Evolutionary conservation across 805 yeast species (phyloP).

Genomic region (Saccharomycopsis sp.): DNA sequence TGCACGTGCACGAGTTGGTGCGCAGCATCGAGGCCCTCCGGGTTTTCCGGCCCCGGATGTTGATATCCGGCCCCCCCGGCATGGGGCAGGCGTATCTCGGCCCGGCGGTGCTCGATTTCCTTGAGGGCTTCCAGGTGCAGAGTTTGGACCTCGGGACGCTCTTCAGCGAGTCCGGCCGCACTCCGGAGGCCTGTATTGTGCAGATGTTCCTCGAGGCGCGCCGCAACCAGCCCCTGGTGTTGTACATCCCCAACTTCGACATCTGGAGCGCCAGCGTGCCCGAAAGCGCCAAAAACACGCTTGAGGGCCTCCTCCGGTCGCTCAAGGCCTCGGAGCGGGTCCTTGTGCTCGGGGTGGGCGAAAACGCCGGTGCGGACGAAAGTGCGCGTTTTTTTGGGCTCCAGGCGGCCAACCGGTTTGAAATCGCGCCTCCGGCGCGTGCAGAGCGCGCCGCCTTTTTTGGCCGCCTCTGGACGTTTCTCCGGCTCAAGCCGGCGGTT

Average conservation of each 20-base stretch:
- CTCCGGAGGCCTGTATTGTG: conserved; percentile 78
- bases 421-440: conserved; percentile 36
- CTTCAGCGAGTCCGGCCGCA: conserved; percentile 68
- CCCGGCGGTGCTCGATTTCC: conserved; percentile 68
- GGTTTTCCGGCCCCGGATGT: conserved; percentile 72
- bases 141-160: conserved; percentile 73
- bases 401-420: conserved; percentile 38
- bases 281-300: conserved; percentile 61
- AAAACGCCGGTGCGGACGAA: conserved; percentile 29
- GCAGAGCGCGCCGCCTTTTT: conserved; percentile 55
- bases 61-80: conserved; percentile 68
- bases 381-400: conserved; percentile 52
- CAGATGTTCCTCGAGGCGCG: conserved; percentile 83
- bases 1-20: conserved; percentile 59
- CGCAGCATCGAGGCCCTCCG: conserved; percentile 48
- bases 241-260: conserved; percentile 77
- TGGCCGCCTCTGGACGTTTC: conserved; percentile 42
- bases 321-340: conserved; percentile 68
- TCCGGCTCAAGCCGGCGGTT: conserved; percentile 62
- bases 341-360: conserved; percentile 68
- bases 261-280: conserved; percentile 67
- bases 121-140: conserved; percentile 89
- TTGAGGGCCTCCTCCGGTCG: conserved; percentile 61
- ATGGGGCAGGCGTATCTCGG: conserved; percentile 84
- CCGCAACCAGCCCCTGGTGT: conserved; percentile 81